Percentiles rank a stretch among this genome's conserved stretches.
Conservation (phyloP, 805 yeast species). For the Hanseniaspora pseudoguilliermondii region DNA sequence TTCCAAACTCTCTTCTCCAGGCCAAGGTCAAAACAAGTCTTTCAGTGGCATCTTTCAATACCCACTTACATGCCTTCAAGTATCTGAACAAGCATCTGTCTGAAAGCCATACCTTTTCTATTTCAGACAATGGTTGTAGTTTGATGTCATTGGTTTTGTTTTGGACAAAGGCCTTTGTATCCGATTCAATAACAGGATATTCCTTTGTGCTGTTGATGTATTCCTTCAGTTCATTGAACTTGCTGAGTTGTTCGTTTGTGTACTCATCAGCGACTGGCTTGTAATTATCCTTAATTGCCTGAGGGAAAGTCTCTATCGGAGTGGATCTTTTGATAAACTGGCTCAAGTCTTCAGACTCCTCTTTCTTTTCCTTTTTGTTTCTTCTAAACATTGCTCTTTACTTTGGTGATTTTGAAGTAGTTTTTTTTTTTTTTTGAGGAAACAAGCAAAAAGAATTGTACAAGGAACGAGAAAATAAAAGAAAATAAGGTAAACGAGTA, state of each 20-base stretch:
- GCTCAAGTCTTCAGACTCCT: conserved; percentile 1
- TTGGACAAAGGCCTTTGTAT: conserved; percentile 21
- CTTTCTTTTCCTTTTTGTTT: background rate
- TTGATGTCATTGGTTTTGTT: conserved; percentile 29
- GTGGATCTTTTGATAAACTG: background rate
- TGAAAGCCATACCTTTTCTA: conserved; percentile 86
- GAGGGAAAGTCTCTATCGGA: background rate
- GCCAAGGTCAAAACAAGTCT: conserved; percentile 67
- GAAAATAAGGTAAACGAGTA: too few species aligned
- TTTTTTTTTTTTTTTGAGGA: background rate
- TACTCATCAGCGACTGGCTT: background rate
- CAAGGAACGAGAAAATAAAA: too few species aligned
- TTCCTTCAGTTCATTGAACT: background rate
- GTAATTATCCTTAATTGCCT: background rate
- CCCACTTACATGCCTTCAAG: conserved; percentile 90
- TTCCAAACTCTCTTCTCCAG: conserved; percentile 93
- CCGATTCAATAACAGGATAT: conserved; percentile 36
- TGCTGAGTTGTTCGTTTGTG: background rate
- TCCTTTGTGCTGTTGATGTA: background rate
- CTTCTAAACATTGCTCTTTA: conserved; percentile 5
- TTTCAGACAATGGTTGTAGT: conserved; percentile 25
- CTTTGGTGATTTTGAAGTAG: background rate
- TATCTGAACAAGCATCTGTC: conserved; percentile 84
- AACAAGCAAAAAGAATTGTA: too few species aligned
- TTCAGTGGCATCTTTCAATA: conserved; percentile 50